Evolutionary conservation across 2,329 filamentous ascomycete genomes (phyloP).

Genomic region (Colletotrichum scovillei): DNA sequence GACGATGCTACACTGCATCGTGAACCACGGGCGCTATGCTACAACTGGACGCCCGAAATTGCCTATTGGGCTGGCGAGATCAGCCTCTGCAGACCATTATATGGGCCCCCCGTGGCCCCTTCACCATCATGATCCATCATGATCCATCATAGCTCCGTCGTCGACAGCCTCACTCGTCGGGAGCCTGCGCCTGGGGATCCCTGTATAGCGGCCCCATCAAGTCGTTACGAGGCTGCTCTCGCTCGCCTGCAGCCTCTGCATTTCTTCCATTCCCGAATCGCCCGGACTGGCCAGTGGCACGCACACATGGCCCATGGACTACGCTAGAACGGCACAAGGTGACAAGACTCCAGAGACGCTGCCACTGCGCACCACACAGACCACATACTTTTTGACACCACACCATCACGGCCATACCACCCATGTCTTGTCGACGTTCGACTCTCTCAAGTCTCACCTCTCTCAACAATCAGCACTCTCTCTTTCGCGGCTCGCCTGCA

Average conservation of each 20-base stretch:
- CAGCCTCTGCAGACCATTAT: conserved; percentile 30
- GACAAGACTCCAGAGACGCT: not conserved
- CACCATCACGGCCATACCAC: not conserved
- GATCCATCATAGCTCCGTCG: conserved; percentile 34
- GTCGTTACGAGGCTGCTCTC: conserved; percentile 48
- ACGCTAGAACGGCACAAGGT: not conserved
- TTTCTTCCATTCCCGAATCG: not conserved
- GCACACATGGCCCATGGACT: not conserved
- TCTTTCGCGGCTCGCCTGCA: not conserved
- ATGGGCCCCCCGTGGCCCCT: conserved; percentile 10
- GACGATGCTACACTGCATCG: conserved; percentile 32
- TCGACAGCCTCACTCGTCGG: conserved; percentile 49
- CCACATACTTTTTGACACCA: conserved; percentile 1
- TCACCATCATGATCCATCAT: conserved; percentile 16
- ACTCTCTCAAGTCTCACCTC: not conserved
- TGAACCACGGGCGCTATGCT: conserved; percentile 31
- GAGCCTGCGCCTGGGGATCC: conserved; percentile 40
- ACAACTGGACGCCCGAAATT: conserved; percentile 28
- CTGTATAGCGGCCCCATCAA: conserved; percentile 33
- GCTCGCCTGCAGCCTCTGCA: conserved; percentile 9
- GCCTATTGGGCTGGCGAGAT: conserved; percentile 36
- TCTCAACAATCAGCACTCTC: too few relatives aligned
- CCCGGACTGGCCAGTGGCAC: not conserved
- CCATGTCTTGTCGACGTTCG: not conserved
- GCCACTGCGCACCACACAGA: not conserved